A percentile compares a stretch with the other conserved stretches of the same genome.
These are phyloP conservation scores for Phytophthora multivora DNA, from an alignment of 352 stramenopile species.

Conservation along the genomic window DNA sequence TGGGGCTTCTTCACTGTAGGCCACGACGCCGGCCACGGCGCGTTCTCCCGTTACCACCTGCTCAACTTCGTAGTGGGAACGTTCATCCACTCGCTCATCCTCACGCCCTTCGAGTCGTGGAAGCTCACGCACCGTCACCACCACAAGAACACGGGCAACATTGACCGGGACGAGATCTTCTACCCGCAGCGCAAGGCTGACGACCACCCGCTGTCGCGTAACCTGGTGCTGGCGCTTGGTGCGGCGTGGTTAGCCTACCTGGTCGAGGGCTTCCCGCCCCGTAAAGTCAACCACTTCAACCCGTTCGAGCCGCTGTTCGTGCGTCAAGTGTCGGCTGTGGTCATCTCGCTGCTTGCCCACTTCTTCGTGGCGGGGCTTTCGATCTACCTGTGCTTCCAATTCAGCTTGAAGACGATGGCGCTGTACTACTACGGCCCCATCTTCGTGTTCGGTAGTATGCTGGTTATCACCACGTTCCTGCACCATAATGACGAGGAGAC, in stretches of 20 bases:
- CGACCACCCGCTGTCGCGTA: conserved; percentile 54
- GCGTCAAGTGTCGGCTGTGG: conserved; percentile 60
- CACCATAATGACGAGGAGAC: conserved; percentile 87
- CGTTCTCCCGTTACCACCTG: conserved; percentile 78
- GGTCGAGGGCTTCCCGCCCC: conserved; percentile 71
- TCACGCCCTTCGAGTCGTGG: conserved; percentile 82
- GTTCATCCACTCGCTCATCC: conserved; percentile 80
- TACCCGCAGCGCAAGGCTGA: conserved; percentile 73
- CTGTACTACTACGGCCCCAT: conserved; percentile 84
- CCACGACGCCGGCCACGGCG: conserved; percentile 81
- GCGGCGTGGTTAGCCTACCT: conserved; percentile 78
- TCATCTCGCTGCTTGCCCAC: conserved; percentile 63
- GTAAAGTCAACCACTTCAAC: conserved; percentile 83
- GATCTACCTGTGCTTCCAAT: conserved; percentile 48
- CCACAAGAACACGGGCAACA: conserved; percentile 90
- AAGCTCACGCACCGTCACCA: conserved; percentile 84
- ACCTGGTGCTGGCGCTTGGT: conserved; percentile 55
- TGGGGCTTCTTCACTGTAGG: conserved; percentile 87
- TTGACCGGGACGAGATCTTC: conserved; percentile 86
- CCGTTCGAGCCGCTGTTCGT: conserved; percentile 79
- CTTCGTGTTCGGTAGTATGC: conserved; percentile 77
- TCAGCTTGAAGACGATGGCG: conserved; percentile 60
- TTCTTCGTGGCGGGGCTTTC: conserved; percentile 42
- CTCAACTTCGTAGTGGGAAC: conserved; percentile 82
- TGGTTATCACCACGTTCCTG: conserved; percentile 86